Conservation (phyloP, 148 eudicot species). For the Vaccinium darrowii region DNA sequence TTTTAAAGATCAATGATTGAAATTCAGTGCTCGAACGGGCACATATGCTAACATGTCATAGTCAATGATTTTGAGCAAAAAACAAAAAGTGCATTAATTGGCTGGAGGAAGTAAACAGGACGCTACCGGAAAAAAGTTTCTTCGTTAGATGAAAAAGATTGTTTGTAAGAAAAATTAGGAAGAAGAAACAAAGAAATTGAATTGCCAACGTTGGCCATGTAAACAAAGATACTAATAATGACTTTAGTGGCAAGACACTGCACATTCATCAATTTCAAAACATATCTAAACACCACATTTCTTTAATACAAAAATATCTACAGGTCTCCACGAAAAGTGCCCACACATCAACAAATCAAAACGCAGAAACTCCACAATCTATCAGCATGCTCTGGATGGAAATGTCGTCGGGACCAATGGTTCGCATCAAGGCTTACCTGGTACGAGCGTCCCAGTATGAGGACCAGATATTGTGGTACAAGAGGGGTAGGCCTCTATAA, state of each 20-base stretch:
- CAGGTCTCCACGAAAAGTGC: background rate
- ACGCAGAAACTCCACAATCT: constrained; percentile 1
- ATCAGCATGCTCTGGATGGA: background rate
- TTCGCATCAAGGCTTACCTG: background rate
- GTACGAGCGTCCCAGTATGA: background rate
- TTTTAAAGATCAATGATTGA: background rate
- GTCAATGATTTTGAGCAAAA: background rate
- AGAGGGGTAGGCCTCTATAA: background rate
- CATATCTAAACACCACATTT: background rate
- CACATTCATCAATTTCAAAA: background rate
- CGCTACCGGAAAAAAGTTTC: background rate
- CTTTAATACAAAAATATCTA: background rate
- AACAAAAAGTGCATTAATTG: too few relatives aligned
- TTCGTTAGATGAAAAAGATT: too few relatives aligned
- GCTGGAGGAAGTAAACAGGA: background rate
- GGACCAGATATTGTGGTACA: background rate
- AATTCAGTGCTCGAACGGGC: background rate
- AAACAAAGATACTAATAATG: background rate
- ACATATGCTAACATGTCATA: background rate
- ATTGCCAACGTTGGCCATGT: background rate
- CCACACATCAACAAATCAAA: background rate
- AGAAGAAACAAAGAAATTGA: background rate
- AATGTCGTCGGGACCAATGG: background rate
- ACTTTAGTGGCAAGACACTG: background rate
- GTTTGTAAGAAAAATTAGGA: background rate